Evolutionary conservation across 2,329 filamentous ascomycete genomes (phyloP).

Genomic region (Pestalotiopsis sp.): DNA sequence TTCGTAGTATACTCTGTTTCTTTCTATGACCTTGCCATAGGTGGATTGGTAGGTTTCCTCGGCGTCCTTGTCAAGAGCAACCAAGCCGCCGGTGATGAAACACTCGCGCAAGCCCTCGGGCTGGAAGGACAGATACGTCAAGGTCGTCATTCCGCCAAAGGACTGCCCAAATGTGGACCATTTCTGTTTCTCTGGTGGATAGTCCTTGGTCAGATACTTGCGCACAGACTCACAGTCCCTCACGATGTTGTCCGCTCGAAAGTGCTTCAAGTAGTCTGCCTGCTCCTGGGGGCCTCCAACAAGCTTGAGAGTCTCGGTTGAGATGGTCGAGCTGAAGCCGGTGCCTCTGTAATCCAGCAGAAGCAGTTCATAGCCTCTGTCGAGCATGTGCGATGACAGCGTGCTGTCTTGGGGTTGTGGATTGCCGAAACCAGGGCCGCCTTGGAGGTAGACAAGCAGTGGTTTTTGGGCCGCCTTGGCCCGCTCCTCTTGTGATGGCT

Average conservation of each 20-base stretch:
- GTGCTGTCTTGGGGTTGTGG: conserved; percentile 72
- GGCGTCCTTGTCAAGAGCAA: conserved; percentile 71
- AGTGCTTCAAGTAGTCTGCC: conserved; percentile 78
- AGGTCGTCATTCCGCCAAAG: conserved; percentile 85
- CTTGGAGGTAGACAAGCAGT: conserved; percentile 76
- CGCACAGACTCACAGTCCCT: conserved; percentile 87
- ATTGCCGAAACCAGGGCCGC: conserved; percentile 82
- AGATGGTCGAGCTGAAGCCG: conserved; percentile 80
- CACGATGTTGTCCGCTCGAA: conserved; percentile 89
- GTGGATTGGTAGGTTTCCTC: conserved; percentile 77
- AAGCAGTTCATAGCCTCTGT: conserved; percentile 82
- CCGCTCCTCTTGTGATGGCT: conserved; percentile 36
- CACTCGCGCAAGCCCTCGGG: conserved; percentile 79
- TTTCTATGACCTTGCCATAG: conserved; percentile 68
- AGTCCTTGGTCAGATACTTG: conserved; percentile 70
- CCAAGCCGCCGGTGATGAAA: conserved; percentile 83
- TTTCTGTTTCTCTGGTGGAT: conserved; percentile 69
- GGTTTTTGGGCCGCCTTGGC: conserved; percentile 46
- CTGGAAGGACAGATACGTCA: conserved; percentile 82
- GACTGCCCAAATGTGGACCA: conserved; percentile 91
- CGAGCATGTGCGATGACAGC: conserved; percentile 71
- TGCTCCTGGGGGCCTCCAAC: conserved; percentile 69
- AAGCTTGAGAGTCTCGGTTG: conserved; percentile 68
- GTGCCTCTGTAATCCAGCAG: conserved; percentile 92
- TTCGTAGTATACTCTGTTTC: conserved; percentile 78